A percentile compares a stretch with the other conserved stretches of the same genome.
phyloP scores from a whole-genome alignment of 306 rosid genomes.

The Cucurbita pepo region DNA sequence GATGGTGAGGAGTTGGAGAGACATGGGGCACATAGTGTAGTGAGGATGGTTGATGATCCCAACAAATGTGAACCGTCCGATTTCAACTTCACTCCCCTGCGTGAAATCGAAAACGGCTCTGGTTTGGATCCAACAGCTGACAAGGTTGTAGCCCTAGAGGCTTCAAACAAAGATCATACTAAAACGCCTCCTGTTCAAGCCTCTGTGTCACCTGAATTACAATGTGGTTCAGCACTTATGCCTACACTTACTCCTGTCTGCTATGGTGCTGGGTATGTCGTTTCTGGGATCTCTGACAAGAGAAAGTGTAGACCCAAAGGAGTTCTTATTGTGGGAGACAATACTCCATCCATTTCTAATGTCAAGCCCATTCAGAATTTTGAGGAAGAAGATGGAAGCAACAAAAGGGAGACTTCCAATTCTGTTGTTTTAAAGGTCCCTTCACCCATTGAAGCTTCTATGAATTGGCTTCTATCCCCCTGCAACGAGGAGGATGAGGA shows the following conservation, averaged over 20 bases:
- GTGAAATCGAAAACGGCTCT: conserved; percentile 19
- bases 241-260: conserved; percentile 40
- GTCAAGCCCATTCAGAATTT: conserved; percentile 18
- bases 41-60: conserved; percentile 17
- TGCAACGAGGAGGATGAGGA: conserved; percentile 29
- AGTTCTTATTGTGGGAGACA: conserved; percentile 45
- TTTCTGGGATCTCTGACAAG: conserved; percentile 68
- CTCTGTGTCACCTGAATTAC: conserved; percentile 75
- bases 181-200: conserved; percentile 62
- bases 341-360: conserved; percentile 20
- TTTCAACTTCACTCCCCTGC: conserved; percentile 27
- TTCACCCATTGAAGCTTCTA: conserved; percentile 59
- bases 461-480: conserved; percentile 67
- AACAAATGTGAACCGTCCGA: conserved; percentile 14
- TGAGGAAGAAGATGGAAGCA: conserved; percentile 12
- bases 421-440: conserved; percentile 28
- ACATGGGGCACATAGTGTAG: neutral
- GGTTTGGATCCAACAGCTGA: conserved; percentile 14
- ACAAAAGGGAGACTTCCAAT: conserved; percentile 2
- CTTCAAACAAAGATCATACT: conserved; percentile 14
- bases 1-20: conserved; percentile 14
- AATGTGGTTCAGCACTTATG: conserved; percentile 37
- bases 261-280: conserved; percentile 67
- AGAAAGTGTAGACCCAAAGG: conserved; percentile 87
- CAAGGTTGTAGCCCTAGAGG: conserved; percentile 17